phyloP scores from a whole-genome alignment of 1,284 basidiomycete species.

The Puccinia coronata region DNA sequence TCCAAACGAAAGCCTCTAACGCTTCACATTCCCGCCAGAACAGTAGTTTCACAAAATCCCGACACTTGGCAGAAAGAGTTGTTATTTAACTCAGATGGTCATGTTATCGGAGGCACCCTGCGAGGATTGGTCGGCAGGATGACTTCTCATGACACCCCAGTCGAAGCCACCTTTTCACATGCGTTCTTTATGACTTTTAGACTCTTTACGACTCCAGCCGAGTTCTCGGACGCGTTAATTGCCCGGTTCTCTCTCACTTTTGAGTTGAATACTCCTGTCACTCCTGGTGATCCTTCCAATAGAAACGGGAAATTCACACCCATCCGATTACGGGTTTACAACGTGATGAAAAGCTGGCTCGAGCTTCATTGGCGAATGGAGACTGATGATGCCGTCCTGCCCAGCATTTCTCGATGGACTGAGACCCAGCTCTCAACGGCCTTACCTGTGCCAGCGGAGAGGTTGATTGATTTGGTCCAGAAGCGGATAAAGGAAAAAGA shows the following conservation, averaged over 20 bases:
- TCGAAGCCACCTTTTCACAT: slow-evolving; percentile 77
- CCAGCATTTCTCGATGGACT: slow-evolving; percentile 68
- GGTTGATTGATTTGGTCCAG: slow-evolving; percentile 71
- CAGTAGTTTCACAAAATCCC: slow-evolving; percentile 57
- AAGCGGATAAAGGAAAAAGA: slow-evolving; percentile 60
- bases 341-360: slow-evolving; percentile 89
- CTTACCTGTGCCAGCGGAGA: slow-evolving; percentile 69
- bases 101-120: slow-evolving; percentile 85
- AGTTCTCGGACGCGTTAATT: slow-evolving; percentile 75
- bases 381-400: slow-evolving; percentile 61
- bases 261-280: slow-evolving; percentile 67
- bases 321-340: slow-evolving; percentile 82
- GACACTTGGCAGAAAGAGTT: slow-evolving; percentile 79
- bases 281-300: slow-evolving; percentile 65
- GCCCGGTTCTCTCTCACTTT: slow-evolving; percentile 72
- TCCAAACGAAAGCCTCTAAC: not conserved
- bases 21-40: not conserved
- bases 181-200: slow-evolving; percentile 96
- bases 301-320: slow-evolving; percentile 80
- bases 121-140: slow-evolving; percentile 87
- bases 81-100: slow-evolving; percentile 83
- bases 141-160: slow-evolving; percentile 88
- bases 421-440: slow-evolving; percentile 67
- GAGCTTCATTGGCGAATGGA: slow-evolving; percentile 81
- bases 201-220: slow-evolving; percentile 78